Base-by-base conservation (phyloP, 768 basidiomycete species). In the Tricholomella constricta region DNA sequence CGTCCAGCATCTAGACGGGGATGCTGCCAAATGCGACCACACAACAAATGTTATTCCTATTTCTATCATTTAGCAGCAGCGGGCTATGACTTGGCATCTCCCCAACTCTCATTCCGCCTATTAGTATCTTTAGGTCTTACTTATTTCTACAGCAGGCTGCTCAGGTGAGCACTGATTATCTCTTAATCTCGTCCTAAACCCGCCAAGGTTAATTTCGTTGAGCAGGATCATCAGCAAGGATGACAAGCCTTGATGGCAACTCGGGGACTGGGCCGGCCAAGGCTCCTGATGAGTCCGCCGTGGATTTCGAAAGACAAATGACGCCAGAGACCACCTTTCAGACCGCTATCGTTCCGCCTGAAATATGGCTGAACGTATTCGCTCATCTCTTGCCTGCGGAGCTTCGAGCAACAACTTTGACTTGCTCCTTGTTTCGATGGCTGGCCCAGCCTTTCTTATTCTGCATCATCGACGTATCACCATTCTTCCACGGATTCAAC, bases 371-470 rank as follows among this genome's bases (percentile, higher is more conserved):
- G 11, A 56, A 64, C n/a, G 64, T 73, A 19, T 70, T 72, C 58
- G 59, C 63, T 10, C 59, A 65, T 34, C 70, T 75, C 48, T 61
- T 62, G 11, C 44, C 63, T 20, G 38, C 56, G 10, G 68, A 69
- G 34, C 57, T 73, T n/a, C 64, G 62, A 14, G 52, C 70, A 2
- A 56, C 65, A 14, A 66, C 71, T 5, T 63, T 69, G 48, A 62
- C 65, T 23, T 73, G 67, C 45, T 64, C 63, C 10, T 51, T 56
- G 5, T 75, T 75, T 45, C 63, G 66, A 7, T 63, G 55, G 27
- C 59, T 75, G 35, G 68, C 72, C 7, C 73, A 75, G 49, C 73
- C 73, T 14, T 54, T 71, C 9, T 62, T 75, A 6, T 75, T 73
- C 62, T 59, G 63, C 17, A 60, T 68, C 3, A 60, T 73, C 54